Evolutionary conservation across 768 basidiomycete species (phyloP).

Genomic region (Rhizopogon vesiculosus): DNA sequence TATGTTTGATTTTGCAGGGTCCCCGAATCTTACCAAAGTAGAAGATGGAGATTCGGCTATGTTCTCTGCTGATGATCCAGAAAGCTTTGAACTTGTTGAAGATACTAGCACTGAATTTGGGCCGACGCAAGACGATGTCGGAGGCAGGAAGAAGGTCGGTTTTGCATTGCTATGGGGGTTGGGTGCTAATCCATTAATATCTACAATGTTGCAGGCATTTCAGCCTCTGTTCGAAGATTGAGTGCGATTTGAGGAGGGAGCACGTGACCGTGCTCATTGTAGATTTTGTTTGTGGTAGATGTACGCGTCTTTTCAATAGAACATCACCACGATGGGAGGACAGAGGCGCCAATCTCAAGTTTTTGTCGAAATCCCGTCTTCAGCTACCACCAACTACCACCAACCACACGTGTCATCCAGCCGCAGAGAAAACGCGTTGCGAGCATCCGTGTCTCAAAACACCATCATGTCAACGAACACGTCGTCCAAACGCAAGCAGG

Average conservation of each 20-base stretch:
- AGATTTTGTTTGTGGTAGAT: constrained; percentile 4
- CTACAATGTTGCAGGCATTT: constrained; percentile 19
- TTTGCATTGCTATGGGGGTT: neutral
- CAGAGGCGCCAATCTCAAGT: constrained; percentile 36
- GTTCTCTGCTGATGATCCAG: constrained; percentile 1
- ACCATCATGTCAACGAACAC: constrained; percentile 25
- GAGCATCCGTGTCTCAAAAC: constrained; percentile 26
- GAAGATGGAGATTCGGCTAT: constrained; percentile 2
- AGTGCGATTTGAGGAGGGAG: neutral
- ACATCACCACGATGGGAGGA: constrained; percentile 16
- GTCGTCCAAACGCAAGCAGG: constrained; percentile 48
- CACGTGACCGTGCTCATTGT: constrained; percentile 25
- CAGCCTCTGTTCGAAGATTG: constrained; percentile 30
- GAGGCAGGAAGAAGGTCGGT: constrained; percentile 20
- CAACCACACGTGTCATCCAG: constrained; percentile 23
- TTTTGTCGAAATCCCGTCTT: constrained; percentile 58
- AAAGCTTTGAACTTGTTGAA: constrained; percentile 25
- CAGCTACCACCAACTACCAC: constrained; percentile 25
- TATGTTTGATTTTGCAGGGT: constrained; percentile 13
- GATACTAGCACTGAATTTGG: constrained; percentile 21
- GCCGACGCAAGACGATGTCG: constrained; percentile 24
- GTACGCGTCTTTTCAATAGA: constrained; percentile 19
- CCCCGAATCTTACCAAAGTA: neutral
- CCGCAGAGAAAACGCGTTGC: constrained; percentile 43
- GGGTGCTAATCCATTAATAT: neutral